phyloP scores from a whole-genome alignment of 768 basidiomycete species.

The Serendipita sp. region DNA sequence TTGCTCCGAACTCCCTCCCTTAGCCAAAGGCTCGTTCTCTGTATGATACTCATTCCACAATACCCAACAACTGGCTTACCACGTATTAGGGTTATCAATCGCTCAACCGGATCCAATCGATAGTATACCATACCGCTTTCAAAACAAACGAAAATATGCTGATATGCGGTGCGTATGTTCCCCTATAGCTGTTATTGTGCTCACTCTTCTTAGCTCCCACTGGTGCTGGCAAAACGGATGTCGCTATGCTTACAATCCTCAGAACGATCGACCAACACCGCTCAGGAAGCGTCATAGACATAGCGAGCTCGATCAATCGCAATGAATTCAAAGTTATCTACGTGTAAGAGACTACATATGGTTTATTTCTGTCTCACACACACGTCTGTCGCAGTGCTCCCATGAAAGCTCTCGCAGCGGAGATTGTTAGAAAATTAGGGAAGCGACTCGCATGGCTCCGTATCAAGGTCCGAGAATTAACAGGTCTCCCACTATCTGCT shows the following conservation, averaged over 20 bases:
- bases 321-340: constrained; percentile 92
- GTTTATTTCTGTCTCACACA: background rate
- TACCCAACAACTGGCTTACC: constrained; percentile 3
- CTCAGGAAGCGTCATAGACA: constrained; percentile 17
- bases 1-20: constrained; percentile 55
- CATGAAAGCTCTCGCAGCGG: constrained; percentile 95
- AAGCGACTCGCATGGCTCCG: constrained; percentile 80
- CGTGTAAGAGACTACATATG: constrained; percentile 38
- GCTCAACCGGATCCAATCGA: constrained; percentile 89
- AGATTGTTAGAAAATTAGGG: constrained; percentile 86
- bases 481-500: constrained; percentile 34
- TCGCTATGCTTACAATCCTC: constrained; percentile 86
- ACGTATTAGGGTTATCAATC: constrained; percentile 56
- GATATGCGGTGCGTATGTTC: constrained; percentile 51
- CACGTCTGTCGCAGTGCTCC: constrained; percentile 64
- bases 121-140: constrained; percentile 87
- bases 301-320: constrained; percentile 40
- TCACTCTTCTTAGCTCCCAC: constrained; percentile 60
- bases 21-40: constrained; percentile 72
- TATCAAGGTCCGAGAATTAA: constrained; percentile 78
- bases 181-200: background rate
- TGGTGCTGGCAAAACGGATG: constrained; percentile 99
- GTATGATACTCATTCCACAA: constrained; percentile 24
- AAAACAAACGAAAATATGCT: constrained; percentile 94
- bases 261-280: constrained; percentile 70